These are phyloP conservation scores for Priceomyces carsonii DNA, from an alignment of 805 yeast genomes.

Conservation along the genomic window DNA sequence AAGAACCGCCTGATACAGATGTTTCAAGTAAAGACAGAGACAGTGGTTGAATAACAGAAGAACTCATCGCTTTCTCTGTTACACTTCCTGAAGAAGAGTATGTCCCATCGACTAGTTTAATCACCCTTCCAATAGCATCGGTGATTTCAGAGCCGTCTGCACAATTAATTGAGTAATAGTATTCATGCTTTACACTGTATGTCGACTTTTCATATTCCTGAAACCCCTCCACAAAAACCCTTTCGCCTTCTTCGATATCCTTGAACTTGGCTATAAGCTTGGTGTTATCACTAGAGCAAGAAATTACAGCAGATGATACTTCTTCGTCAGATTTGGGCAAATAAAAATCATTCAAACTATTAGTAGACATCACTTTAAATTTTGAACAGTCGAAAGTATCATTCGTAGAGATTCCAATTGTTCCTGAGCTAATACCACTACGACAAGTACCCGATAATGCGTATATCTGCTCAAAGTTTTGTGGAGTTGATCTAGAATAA, in stretches of 20 bases:
- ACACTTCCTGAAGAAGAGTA: constrained; percentile 4
- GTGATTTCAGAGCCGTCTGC: constrained; percentile 9
- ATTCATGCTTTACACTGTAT: constrained; percentile 9
- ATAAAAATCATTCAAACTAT: constrained; percentile 14
- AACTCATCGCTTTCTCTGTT: background rate
- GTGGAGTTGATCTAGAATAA: constrained; percentile 17
- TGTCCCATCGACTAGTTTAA: constrained; percentile 9
- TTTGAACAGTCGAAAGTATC: constrained; percentile 13
- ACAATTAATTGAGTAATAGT: constrained; percentile 11
- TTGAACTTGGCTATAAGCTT: constrained; percentile 7
- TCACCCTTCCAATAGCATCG: constrained; percentile 5
- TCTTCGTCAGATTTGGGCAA: constrained; percentile 12
- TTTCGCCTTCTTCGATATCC: constrained; percentile 10
- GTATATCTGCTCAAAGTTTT: constrained; percentile 12
- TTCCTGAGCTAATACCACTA: constrained; percentile 13
- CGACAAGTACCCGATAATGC: constrained; percentile 15
- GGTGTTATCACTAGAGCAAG: constrained; percentile 6
- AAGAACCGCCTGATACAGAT: background rate
- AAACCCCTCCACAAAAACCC: constrained; percentile 16
- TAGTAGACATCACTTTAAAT: constrained; percentile 10
- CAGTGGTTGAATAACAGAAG: too few relatives aligned
- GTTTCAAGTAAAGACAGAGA: constrained; percentile 1
- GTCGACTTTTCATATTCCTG: constrained; percentile 8
- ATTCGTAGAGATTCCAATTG: constrained; percentile 10
- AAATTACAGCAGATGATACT: constrained; percentile 2